These are phyloP conservation scores for Passalora sequoiae DNA, from an alignment of 2,329 filamentous ascomycete genomes.

Conservation along the genomic window DNA sequence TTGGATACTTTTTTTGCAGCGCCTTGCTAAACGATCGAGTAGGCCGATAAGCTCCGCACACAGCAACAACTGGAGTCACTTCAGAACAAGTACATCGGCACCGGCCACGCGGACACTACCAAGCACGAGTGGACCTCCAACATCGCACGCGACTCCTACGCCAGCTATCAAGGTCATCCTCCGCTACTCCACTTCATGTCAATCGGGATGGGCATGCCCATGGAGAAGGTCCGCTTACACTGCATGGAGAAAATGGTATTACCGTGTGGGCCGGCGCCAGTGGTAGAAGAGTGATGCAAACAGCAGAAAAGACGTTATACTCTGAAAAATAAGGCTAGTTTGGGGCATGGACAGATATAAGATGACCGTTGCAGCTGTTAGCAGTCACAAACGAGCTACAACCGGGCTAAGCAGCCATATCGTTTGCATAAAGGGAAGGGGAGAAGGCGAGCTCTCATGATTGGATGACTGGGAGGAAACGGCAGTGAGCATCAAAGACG, in stretches of 20 bases:
- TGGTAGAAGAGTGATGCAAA: conserved; percentile 24
- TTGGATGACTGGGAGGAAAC: no score
- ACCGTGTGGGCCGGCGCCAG: conserved; percentile 47
- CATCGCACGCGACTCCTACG: conserved; percentile 87
- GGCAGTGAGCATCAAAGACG: no score
- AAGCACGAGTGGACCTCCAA: conserved; percentile 98
- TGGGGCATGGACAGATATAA: no score
- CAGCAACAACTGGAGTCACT: conserved; percentile 97
- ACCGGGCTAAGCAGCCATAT: no score
- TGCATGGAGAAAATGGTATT: conserved; percentile 72
- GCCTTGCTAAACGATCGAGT: no score
- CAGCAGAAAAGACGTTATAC: no score
- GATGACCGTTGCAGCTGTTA: no score
- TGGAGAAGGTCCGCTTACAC: conserved; percentile 68
- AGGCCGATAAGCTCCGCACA: conserved; percentile 94
- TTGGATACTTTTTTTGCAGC: no score
- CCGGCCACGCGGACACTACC: conserved; percentile 91
- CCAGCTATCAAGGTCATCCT: conserved; percentile 83
- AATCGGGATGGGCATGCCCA: conserved; percentile 77
- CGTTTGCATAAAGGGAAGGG: no score
- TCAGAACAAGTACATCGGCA: conserved; percentile 92
- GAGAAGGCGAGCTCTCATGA: no score
- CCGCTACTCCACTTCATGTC: conserved; percentile 83
- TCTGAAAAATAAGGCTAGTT: no score
- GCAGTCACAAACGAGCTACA: no score